Evolutionary conservation across 2,329 filamentous ascomycete genomes (phyloP).

Genomic region (Aspergillus fumigatiaffinis): DNA sequence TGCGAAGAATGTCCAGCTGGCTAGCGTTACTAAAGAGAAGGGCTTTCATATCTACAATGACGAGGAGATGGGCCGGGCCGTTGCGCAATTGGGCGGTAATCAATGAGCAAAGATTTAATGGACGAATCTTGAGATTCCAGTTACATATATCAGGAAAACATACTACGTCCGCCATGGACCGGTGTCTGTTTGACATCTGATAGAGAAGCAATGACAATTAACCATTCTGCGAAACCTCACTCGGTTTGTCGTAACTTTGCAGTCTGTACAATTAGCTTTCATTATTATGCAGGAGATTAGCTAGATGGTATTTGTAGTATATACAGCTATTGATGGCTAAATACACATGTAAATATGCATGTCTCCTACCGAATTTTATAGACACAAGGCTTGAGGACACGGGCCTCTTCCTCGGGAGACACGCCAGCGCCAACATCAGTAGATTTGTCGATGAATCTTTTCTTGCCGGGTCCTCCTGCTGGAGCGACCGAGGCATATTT

Average conservation of each 20-base stretch:
- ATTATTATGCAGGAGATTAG: not conserved
- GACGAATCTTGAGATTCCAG: conserved; percentile 11
- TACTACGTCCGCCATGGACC: conserved; percentile 10
- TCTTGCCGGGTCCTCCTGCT: conserved; percentile 35
- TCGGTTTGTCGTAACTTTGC: not conserved
- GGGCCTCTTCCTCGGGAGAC: conserved; percentile 57
- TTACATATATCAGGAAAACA: conserved; percentile 12
- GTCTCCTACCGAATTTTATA: conserved; percentile 74
- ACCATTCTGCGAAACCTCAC: conserved; percentile 16
- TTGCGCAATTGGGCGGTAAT: conserved; percentile 61
- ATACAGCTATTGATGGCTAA: not conserved
- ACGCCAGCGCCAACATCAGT: conserved; percentile 53
- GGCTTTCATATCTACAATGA: conserved; percentile 99
- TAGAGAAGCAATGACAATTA: conserved; percentile 26
- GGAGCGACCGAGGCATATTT: conserved; percentile 55
- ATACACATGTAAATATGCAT: not conserved
- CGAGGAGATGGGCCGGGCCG: conserved; percentile 91
- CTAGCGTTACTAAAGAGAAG: conserved; percentile 95
- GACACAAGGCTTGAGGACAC: conserved; percentile 88
- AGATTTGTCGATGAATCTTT: conserved; percentile 56
- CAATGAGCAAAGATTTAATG: conserved; percentile 29
- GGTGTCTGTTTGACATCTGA: conserved; percentile 21
- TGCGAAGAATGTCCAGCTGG: conserved; percentile 96
- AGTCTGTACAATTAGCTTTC: not conserved
- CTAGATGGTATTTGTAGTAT: not conserved